A percentile compares a stretch with the other conserved stretches of the same genome.
Conservation (phyloP, 257 asterid species). For the Verbascum thapsus region DNA sequence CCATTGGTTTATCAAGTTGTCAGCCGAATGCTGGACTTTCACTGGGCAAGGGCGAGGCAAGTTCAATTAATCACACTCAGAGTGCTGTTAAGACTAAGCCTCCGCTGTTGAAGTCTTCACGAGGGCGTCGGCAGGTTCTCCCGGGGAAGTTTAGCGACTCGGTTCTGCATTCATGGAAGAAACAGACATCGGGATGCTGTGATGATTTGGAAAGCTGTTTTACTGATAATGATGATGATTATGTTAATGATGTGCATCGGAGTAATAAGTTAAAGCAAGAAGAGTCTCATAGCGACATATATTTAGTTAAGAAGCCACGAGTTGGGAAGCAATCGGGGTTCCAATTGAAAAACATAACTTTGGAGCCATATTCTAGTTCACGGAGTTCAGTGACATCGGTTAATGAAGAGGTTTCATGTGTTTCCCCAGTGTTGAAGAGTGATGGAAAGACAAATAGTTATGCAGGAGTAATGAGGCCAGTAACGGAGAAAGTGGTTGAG, state of each 20-base stretch:
- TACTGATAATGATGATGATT: conserved; percentile 34
- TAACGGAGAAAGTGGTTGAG: conserved; percentile 42
- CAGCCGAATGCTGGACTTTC: conserved; percentile 35
- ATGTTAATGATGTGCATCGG: conserved; percentile 25
- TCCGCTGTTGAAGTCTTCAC: conserved; percentile 71
- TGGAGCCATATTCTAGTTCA: conserved; percentile 49
- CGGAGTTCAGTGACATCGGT: conserved; percentile 58
- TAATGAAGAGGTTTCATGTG: conserved; percentile 47
- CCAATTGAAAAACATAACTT: conserved; percentile 36
- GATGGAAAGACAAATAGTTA: conserved; percentile 31
- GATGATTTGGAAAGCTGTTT: conserved; percentile 31
- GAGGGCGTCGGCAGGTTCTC: conserved; percentile 71
- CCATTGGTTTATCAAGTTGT: conserved; percentile 36
- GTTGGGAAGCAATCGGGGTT: conserved; percentile 32
- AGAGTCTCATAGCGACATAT: conserved; percentile 33
- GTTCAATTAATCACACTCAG: conserved; percentile 28
- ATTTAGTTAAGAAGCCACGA: conserved; percentile 46
- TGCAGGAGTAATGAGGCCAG: conserved; percentile 33
- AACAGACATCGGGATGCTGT: conserved; percentile 43
- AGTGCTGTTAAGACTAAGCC: conserved; percentile 41
- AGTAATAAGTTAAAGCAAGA: conserved; percentile 50
- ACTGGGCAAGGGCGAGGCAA: conserved; percentile 29
- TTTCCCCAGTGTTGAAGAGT: conserved; percentile 44
- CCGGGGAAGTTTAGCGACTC: conserved; percentile 66
- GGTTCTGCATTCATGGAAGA: conserved; percentile 68